Conservation (phyloP, 805 yeast species). For the Nadsonia fulvescens region DNA sequence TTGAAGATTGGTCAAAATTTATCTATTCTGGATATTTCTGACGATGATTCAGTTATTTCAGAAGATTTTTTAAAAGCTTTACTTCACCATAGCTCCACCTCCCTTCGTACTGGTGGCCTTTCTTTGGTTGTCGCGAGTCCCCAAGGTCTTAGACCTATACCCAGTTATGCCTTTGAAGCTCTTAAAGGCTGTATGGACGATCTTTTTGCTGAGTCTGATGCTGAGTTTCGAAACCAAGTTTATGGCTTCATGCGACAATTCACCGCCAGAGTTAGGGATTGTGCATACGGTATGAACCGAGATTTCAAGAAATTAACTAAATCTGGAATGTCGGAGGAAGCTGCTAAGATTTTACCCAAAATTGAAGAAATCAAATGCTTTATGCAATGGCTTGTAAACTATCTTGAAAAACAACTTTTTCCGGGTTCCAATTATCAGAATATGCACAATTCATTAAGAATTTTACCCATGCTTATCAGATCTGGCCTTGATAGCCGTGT, state of each 20-base stretch:
- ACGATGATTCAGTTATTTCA: constrained; percentile 24
- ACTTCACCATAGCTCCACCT: constrained; percentile 28
- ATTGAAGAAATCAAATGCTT: constrained; percentile 22
- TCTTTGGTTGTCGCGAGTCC: constrained; percentile 44
- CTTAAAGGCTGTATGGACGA: constrained; percentile 28
- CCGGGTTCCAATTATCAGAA: constrained; percentile 44
- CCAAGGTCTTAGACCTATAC: constrained; percentile 41
- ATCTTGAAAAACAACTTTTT: constrained; percentile 23
- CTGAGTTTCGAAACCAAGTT: constrained; percentile 52
- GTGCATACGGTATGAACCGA: constrained; percentile 39
- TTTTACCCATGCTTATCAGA: constrained; percentile 28
- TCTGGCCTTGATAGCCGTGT: constrained; percentile 40
- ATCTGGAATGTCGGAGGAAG: constrained; percentile 3
- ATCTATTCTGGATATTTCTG: constrained; percentile 27
- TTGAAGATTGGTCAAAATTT: constrained; percentile 48
- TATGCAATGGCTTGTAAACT: constrained; percentile 22
- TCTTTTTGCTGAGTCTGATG: constrained; percentile 44
- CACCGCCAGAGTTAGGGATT: constrained; percentile 47
- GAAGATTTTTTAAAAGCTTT: constrained; percentile 19
- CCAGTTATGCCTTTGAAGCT: constrained; percentile 25
- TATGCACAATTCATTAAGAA: constrained; percentile 28
- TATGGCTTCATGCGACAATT: constrained; percentile 44
- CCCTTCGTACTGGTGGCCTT: constrained; percentile 34
- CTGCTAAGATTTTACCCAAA: constrained; percentile 3
- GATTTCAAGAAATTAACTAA: constrained; percentile 27